Base-by-base conservation (phyloP, 495 filamentous ascomycete genomes). In the Trichoderma virens region DNA sequence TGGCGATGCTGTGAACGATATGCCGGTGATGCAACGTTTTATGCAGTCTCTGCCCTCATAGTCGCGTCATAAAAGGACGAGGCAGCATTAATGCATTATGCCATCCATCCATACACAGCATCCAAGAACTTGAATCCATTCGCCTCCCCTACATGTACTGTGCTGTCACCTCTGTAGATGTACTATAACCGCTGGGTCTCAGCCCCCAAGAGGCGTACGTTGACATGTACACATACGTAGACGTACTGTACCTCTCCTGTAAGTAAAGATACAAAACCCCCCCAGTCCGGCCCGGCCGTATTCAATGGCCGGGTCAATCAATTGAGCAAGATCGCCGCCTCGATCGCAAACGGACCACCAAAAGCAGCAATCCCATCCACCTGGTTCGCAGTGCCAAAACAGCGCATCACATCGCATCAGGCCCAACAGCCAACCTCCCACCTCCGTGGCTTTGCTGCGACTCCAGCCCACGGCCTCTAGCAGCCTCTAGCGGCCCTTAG, bases 31-130 rank as follows among this genome's bases (percentile, higher is more conserved):
- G 43, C 43, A 47, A 47, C 20, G 2, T 20, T 20, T 8, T 47
- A 47, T 20, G n/a, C 51, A 13, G 23, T 56, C 51, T 56, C 51
- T 56, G 51, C 25, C 11, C 51, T 56, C 51, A 56, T 56, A 28
- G 20, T 56, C 51, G 51, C 51, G 51, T 56, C 51, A 56, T 56
- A 28, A 14, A 27, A 2, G 6, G 1, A 14, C 23, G 13, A 56
- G 39, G 13, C 39, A 16, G 39, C 18, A 43, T 43, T n/a, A 3
- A 35, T 2, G 34, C 34, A 35, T 35, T 35, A 35, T 35, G 34
- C 34, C 34, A 35, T 35, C 0, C 34, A 4, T n/a, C 5, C 3
- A 45, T 13, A n/a, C 16, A 45, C 41, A 45, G 5, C 18, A 45
- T 18, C 9, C 41, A 45, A 35, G 34, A 6, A 6, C 34, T 35